A percentile compares a stretch with the other conserved stretches of the same genome.
Conservation (phyloP, 164 flowering plant species). For the Vitis amurensis region DNA sequence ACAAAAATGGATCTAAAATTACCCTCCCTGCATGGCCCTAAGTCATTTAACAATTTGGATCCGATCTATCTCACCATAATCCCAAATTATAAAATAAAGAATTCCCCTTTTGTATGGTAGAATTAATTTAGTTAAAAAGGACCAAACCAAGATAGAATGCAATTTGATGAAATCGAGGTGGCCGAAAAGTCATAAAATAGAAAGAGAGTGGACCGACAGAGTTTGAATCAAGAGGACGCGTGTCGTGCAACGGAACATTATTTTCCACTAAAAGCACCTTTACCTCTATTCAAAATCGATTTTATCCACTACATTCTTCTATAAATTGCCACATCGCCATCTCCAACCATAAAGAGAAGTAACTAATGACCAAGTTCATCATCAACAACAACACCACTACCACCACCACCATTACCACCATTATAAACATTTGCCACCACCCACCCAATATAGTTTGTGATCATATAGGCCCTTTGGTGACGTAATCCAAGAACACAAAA, state of each 20-base stretch:
- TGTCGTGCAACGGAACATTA: constrained; percentile 21
- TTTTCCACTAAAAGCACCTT: constrained; percentile 11
- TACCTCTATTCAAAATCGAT: neutral
- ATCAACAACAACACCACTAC: neutral
- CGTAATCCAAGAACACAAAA: too few relatives aligned
- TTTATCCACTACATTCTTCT: constrained; percentile 9
- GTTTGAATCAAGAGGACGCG: constrained; percentile 15
- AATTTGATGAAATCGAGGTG: constrained; percentile 7
- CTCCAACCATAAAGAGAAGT: neutral
- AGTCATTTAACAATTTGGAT: neutral
- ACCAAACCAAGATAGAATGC: too few relatives aligned
- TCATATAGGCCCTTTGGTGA: too few relatives aligned
- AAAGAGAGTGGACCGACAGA: constrained; percentile 1
- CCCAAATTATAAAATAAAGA: too few relatives aligned
- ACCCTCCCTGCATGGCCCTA: neutral
- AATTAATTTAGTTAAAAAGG: too few relatives aligned
- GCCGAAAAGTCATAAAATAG: constrained; percentile 2
- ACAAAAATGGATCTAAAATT: neutral
- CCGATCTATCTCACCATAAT: too few relatives aligned
- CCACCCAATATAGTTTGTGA: too few relatives aligned
- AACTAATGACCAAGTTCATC: too few relatives aligned
- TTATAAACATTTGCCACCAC: too few relatives aligned
- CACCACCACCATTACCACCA: neutral
- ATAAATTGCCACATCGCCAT: neutral
- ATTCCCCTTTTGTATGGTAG: too few relatives aligned